phyloP scores from a whole-genome alignment of 2,329 filamentous ascomycete species.

The Metarhizium humberi region DNA sequence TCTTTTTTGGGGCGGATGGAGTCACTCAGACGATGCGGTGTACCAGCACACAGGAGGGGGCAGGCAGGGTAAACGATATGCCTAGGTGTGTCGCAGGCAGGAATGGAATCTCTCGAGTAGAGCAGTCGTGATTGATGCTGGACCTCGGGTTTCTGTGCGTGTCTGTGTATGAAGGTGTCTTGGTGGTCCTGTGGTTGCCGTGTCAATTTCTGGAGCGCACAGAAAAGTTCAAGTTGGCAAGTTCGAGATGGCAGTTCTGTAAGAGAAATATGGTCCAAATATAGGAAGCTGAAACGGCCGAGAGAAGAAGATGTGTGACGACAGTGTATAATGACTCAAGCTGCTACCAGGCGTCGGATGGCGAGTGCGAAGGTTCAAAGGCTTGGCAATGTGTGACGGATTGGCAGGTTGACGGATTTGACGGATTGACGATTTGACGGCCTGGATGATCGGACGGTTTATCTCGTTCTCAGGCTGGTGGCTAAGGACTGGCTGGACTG shows the following conservation, averaged over 20 bases:
- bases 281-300: background rate
- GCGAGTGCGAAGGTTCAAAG: background rate
- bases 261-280: background rate
- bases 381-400: background rate
- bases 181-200: background rate
- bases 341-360: background rate
- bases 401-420: no score
- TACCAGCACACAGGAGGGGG: constrained; percentile 9
- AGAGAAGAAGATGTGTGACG: background rate
- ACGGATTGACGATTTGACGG: no score
- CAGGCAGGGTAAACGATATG: background rate
- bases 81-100: constrained; percentile 2
- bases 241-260: background rate
- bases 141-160: background rate
- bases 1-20: constrained; percentile 1
- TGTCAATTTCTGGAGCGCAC: no score
- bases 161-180: background rate
- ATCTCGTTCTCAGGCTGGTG: background rate
- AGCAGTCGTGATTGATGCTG: background rate
- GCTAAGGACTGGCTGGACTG: background rate
- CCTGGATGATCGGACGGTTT: background rate
- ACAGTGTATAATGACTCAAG: background rate
- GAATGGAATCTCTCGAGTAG: background rate
- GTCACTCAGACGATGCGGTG: constrained; percentile 10
- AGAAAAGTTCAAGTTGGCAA: background rate